Conservation (phyloP, 768 basidiomycete species). For the Lentinula lateritia region DNA sequence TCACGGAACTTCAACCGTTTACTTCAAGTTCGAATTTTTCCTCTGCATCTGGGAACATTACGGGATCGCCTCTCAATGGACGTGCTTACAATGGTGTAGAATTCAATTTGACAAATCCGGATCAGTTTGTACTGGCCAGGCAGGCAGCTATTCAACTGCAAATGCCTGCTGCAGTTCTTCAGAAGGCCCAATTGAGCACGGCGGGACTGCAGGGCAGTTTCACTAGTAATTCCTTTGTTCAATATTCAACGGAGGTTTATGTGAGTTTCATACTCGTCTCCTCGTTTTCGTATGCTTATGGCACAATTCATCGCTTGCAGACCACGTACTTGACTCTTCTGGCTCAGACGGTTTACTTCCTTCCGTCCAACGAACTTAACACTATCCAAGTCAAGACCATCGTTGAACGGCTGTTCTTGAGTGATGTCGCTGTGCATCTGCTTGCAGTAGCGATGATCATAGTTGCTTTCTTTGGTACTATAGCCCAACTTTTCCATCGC, state of each 20-base stretch:
- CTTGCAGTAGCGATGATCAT: constrained; percentile 36
- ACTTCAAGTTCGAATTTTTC: constrained; percentile 31
- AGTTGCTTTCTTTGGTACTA: constrained; percentile 35
- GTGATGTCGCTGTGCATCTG: constrained; percentile 38
- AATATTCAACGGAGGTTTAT: constrained; percentile 38
- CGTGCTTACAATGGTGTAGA: constrained; percentile 50
- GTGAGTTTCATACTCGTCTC: constrained; percentile 26
- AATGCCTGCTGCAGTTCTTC: constrained; percentile 47
- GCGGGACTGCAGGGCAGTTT: constrained; percentile 35
- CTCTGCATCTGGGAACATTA: constrained; percentile 36
- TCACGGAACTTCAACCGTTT: constrained; percentile 35
- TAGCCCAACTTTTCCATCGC: constrained; percentile 44
- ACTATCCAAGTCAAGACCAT: constrained; percentile 36
- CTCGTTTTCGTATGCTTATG: not conserved
- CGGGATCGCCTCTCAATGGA: constrained; percentile 37
- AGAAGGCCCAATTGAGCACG: constrained; percentile 34
- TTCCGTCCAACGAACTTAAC: constrained; percentile 28
- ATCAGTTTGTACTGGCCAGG: constrained; percentile 33
- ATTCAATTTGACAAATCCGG: constrained; percentile 37
- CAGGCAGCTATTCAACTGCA: constrained; percentile 40
- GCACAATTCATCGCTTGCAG: constrained; percentile 17
- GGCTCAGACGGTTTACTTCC: constrained; percentile 47
- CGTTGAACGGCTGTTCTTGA: constrained; percentile 42
- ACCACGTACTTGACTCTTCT: constrained; percentile 43
- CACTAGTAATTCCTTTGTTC: constrained; percentile 27